Percentiles rank a stretch among this genome's conserved stretches.
These are phyloP conservation scores for Epicoccum sorghinum DNA, from an alignment of 2,329 filamentous ascomycete genomes.

Conservation along the genomic window DNA sequence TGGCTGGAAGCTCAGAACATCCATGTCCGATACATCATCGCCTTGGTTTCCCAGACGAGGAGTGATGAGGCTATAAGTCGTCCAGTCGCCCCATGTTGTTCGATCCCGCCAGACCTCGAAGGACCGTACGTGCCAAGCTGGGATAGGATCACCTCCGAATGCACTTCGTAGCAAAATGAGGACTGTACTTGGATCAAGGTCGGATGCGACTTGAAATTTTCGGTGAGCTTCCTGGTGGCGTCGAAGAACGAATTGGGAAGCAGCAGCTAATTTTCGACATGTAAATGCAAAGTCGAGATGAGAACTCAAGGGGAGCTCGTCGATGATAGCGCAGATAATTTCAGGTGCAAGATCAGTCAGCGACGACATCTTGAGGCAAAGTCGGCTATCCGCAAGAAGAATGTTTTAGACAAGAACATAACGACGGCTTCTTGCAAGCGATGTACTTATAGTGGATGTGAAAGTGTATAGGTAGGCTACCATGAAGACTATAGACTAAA, in stretches of 20 bases:
- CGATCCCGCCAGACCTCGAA: slow-evolving; percentile 8
- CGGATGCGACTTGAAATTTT: slow-evolving; percentile 1
- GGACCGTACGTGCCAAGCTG: slow-evolving; percentile 5
- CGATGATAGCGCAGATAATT: neutral
- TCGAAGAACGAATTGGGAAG: neutral
- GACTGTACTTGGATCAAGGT: neutral
- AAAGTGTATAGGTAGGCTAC: no score
- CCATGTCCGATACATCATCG: neutral
- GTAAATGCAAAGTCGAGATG: slow-evolving; percentile 5
- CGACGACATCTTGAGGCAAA: no score
- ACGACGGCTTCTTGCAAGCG: no score
- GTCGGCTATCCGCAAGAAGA: no score
- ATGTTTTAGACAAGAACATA: no score
- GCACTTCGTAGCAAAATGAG: neutral
- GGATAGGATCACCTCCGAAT: neutral
- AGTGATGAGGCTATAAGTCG: neutral
- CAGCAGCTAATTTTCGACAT: neutral
- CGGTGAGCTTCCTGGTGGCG: neutral
- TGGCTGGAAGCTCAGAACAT: neutral
- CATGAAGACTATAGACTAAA: no score
- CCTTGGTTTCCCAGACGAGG: neutral
- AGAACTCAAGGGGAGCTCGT: neutral
- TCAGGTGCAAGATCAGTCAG: neutral
- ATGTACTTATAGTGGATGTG: no score
- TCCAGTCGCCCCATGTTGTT: slow-evolving; percentile 1